These are phyloP conservation scores for Backusella psychrophila DNA, from an alignment of 192 early-diverging fungal genomes.

Conservation along the genomic window DNA sequence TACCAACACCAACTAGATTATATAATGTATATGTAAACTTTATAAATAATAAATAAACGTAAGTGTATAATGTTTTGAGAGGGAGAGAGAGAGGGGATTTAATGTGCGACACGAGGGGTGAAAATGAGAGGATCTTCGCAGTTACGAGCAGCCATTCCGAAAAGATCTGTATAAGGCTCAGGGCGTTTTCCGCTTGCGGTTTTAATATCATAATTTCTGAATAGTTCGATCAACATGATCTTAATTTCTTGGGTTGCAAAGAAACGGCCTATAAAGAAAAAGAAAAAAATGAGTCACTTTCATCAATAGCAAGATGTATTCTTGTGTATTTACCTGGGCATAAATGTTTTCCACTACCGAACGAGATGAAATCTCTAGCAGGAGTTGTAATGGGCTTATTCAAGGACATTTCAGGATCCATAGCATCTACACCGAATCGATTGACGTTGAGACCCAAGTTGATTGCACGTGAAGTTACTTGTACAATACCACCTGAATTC, in stretches of 20 bases:
- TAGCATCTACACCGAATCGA: neutral
- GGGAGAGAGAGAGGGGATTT: neutral
- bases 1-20: too few species aligned
- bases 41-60: too few species aligned
- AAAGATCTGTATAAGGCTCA: constrained; percentile 4
- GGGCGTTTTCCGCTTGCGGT: constrained; percentile 4
- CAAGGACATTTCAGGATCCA: constrained; percentile 12
- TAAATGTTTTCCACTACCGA: constrained; percentile 22
- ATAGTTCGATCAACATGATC: constrained; percentile 5
- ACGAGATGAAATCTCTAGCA: constrained; percentile 13
- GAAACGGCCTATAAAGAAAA: constrained; percentile 10
- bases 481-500: constrained; percentile 11
- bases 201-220: constrained; percentile 17
- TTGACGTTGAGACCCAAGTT: constrained; percentile 14
- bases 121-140: constrained; percentile 14
- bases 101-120: neutral
- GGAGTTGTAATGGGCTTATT: constrained; percentile 5
- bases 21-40: too few species aligned
- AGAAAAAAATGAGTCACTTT: neutral
- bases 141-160: constrained; percentile 12
- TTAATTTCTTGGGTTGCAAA: constrained; percentile 34
- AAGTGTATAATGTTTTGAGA: too few species aligned
- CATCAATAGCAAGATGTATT: neutral
- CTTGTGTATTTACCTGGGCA: constrained; percentile 21
- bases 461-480: constrained; percentile 5